Evolutionary conservation across 768 basidiomycete species (phyloP).

Genomic region (Obba rivulosa): DNA sequence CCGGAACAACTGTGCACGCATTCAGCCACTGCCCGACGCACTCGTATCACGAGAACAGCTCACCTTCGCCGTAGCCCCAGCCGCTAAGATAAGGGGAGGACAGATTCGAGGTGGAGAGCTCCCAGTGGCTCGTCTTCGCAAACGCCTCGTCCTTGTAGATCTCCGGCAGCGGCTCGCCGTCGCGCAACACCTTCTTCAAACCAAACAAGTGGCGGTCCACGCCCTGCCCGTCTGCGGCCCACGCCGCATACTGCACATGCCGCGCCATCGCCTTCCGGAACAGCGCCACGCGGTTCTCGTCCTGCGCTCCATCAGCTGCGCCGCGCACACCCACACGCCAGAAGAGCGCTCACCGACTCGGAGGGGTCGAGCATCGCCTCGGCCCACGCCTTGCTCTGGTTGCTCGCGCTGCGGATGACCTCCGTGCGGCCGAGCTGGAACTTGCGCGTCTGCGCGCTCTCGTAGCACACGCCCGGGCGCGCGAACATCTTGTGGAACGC

Average conservation of each 20-base stretch:
- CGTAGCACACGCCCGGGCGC: slow-evolving; percentile 81
- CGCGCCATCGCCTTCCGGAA: slow-evolving; percentile 75
- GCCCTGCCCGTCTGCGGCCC: slow-evolving; percentile 92
- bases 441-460: slow-evolving; percentile 91
- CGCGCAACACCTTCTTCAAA: slow-evolving; percentile 72
- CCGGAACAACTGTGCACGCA: slow-evolving; percentile 67
- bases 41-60: slow-evolving; percentile 14
- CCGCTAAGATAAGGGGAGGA: slow-evolving; percentile 80
- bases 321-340: background rate
- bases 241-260: slow-evolving; percentile 81
- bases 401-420: slow-evolving; percentile 83
- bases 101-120: slow-evolving; percentile 87
- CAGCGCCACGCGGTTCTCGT: slow-evolving; percentile 52
- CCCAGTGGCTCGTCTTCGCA: slow-evolving; percentile 77
- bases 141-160: slow-evolving; percentile 75
- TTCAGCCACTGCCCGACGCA: background rate
- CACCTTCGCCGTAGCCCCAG: slow-evolving; percentile 97
- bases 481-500: slow-evolving; percentile 85
- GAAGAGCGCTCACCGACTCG: slow-evolving; percentile 34
- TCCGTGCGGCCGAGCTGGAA: slow-evolving; percentile 90
- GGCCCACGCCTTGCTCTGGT: slow-evolving; percentile 79
- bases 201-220: slow-evolving; percentile 96
- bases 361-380: slow-evolving; percentile 77
- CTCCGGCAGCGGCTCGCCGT: slow-evolving; percentile 67
- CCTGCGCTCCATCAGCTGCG: slow-evolving; percentile 27